Conservation (phyloP, 73 alveolate species). For the Tetrahymena borealis region DNA sequence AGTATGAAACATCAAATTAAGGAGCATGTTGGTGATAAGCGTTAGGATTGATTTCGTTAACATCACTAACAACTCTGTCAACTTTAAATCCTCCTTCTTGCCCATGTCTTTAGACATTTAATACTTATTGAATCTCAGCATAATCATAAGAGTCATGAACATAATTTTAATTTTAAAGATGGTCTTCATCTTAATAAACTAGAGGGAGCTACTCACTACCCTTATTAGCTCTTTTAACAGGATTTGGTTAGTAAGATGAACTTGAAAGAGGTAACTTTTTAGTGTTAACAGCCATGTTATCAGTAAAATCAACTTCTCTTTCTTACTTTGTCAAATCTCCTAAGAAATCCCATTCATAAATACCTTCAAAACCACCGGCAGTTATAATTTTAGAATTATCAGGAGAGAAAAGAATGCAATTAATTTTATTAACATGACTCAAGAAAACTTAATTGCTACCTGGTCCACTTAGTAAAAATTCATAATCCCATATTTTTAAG, state of each 20-base stretch:
- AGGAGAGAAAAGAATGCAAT: slow-evolving; percentile 26
- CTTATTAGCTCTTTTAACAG: background rate
- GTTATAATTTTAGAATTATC: slow-evolving; percentile 25
- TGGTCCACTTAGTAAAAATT: slow-evolving; percentile 29
- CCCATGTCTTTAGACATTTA: background rate
- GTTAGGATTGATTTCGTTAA: background rate
- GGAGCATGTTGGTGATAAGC: background rate
- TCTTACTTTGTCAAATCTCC: slow-evolving; percentile 39
- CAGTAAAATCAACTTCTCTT: slow-evolving; percentile 25
- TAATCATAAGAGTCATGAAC: background rate
- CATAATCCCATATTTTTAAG: slow-evolving; percentile 42
- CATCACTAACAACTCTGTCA: background rate
- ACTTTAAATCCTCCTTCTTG: background rate
- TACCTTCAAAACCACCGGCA: slow-evolving; percentile 57
- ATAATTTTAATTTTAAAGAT: background rate
- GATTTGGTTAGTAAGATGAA: background rate
- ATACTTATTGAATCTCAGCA: background rate
- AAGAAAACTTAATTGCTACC: slow-evolving; percentile 33
- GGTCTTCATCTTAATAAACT: background rate
- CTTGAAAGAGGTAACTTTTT: background rate
- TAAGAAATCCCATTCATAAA: slow-evolving; percentile 41
- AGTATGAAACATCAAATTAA: background rate
- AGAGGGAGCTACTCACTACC: background rate
- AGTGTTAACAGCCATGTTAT: background rate
- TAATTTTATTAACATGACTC: slow-evolving; percentile 14